Evolutionary conservation across 2,329 filamentous ascomycete species (phyloP).

Genomic region (Fusarium virguliforme): DNA sequence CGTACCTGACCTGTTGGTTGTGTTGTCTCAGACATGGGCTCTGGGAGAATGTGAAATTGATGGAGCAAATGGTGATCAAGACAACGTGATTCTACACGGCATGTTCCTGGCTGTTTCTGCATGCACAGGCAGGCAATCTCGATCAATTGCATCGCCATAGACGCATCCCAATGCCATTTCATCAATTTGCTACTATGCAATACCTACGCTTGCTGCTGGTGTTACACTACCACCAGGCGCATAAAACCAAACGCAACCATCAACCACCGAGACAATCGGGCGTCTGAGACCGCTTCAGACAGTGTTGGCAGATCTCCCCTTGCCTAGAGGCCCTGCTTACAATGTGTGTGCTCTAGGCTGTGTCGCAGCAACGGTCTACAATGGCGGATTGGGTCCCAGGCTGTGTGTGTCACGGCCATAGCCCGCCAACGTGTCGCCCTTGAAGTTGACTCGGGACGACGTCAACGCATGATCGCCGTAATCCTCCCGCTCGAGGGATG

Average conservation of each 20-base stretch:
- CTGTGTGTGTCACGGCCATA: slow-evolving; percentile 16
- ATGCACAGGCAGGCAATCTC: slow-evolving; percentile 6
- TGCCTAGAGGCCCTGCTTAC: slow-evolving; percentile 28
- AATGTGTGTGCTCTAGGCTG: slow-evolving; percentile 23
- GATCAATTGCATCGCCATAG: neutral
- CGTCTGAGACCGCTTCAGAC: slow-evolving; percentile 39
- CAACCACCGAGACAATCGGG: slow-evolving; percentile 3
- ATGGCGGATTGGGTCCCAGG: slow-evolving; percentile 10
- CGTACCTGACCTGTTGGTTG: slow-evolving; percentile 12
- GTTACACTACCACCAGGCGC: neutral
- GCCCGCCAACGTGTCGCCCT: slow-evolving; percentile 36
- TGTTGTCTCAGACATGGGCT: slow-evolving; percentile 19
- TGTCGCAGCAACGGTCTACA: neutral
- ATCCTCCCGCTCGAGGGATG: neutral
- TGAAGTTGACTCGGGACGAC: slow-evolving; percentile 31
- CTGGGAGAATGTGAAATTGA: slow-evolving; percentile 10
- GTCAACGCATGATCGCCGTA: slow-evolving; percentile 15
- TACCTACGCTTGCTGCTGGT: neutral
- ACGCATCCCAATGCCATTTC: neutral
- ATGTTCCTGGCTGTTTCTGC: slow-evolving; percentile 1
- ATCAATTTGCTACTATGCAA: too few relatives aligned
- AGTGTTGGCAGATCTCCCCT: slow-evolving; percentile 24
- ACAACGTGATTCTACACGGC: slow-evolving; percentile 16
- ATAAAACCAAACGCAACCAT: slow-evolving; percentile 14
- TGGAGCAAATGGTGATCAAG: slow-evolving; percentile 2